Evolutionary conservation across 768 basidiomycete species (phyloP).

Genomic region (Glaciozyma antarctica): DNA sequence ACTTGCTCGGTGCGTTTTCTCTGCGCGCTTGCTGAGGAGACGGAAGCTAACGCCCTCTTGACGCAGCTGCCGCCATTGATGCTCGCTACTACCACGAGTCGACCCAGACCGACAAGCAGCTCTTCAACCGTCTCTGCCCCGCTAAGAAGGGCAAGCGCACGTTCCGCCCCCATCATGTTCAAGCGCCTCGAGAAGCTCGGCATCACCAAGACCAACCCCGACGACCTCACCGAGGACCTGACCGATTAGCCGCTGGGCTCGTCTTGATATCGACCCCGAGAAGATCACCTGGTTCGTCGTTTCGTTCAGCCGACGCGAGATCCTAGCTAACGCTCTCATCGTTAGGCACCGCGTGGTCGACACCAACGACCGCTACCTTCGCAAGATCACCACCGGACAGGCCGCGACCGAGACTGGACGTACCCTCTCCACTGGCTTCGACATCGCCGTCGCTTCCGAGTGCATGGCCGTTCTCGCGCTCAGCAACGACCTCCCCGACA

Average conservation of each 20-base stretch:
- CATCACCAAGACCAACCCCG: slow-evolving; percentile 85
- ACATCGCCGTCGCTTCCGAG: slow-evolving; percentile 94
- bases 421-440: slow-evolving; percentile 81
- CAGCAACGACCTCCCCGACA: slow-evolving; percentile 75
- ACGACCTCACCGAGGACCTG: slow-evolving; percentile 85
- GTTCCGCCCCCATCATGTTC: slow-evolving; percentile 91
- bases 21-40: neutral
- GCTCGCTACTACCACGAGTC: slow-evolving; percentile 97
- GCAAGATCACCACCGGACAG: slow-evolving; percentile 87
- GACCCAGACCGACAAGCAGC: slow-evolving; percentile 87
- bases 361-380: slow-evolving; percentile 92
- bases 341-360: slow-evolving; percentile 71
- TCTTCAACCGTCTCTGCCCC: slow-evolving; percentile 86
- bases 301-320: neutral
- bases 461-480: slow-evolving; percentile 96
- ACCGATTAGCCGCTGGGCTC: slow-evolving; percentile 78
- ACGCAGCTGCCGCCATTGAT: slow-evolving; percentile 80
- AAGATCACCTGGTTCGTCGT: slow-evolving; percentile 80
- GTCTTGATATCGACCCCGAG: slow-evolving; percentile 77
- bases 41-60: neutral
- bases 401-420: slow-evolving; percentile 80
- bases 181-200: slow-evolving; percentile 90
- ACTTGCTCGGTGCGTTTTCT: slow-evolving; percentile 57
- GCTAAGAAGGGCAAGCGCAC: slow-evolving; percentile 86
- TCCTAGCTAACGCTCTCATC: neutral